Conservation (phyloP, 2,329 filamentous ascomycete species). For the Diaporthe citri region DNA sequence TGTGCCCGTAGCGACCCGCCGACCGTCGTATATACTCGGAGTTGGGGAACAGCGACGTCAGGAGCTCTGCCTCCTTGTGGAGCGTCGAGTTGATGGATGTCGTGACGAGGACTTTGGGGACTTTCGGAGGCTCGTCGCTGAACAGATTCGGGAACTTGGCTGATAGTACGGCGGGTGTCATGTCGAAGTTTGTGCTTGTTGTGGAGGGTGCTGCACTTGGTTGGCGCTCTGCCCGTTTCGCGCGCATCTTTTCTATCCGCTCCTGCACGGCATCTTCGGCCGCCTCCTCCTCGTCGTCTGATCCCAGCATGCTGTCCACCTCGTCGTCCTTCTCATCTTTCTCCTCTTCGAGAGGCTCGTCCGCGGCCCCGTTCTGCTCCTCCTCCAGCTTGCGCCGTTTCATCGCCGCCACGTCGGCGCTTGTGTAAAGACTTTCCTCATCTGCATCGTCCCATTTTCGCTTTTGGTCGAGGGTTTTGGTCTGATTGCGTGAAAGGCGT, state of each 20-base stretch:
- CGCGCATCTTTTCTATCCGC: slow-evolving; percentile 56
- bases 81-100: slow-evolving; percentile 91
- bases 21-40: slow-evolving; percentile 88
- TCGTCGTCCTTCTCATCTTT: slow-evolving; percentile 68
- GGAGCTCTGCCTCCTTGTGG: slow-evolving; percentile 83
- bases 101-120: slow-evolving; percentile 91
- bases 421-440: slow-evolving; percentile 66
- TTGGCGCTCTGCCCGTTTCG: slow-evolving; percentile 60
- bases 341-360: slow-evolving; percentile 57
- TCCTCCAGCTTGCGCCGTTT: slow-evolving; percentile 68
- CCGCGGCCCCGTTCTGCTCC: slow-evolving; percentile 59
- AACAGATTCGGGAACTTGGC: slow-evolving; percentile 75
- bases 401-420: slow-evolving; percentile 70
- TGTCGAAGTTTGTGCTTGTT: slow-evolving; percentile 73
- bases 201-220: slow-evolving; percentile 68
- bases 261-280: slow-evolving; percentile 57
- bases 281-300: slow-evolving; percentile 66
- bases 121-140: slow-evolving; percentile 67
- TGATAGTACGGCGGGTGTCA: slow-evolving; percentile 70
- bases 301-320: slow-evolving; percentile 85
- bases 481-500: slow-evolving; percentile 82
- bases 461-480: slow-evolving; percentile 86
- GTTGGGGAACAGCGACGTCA: slow-evolving; percentile 89
- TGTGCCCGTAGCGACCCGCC: slow-evolving; percentile 85
- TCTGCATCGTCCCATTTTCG: slow-evolving; percentile 88